Evolutionary conservation across 1,284 basidiomycete species (phyloP).

Genomic region (Leccinum cinnamomeum): DNA sequence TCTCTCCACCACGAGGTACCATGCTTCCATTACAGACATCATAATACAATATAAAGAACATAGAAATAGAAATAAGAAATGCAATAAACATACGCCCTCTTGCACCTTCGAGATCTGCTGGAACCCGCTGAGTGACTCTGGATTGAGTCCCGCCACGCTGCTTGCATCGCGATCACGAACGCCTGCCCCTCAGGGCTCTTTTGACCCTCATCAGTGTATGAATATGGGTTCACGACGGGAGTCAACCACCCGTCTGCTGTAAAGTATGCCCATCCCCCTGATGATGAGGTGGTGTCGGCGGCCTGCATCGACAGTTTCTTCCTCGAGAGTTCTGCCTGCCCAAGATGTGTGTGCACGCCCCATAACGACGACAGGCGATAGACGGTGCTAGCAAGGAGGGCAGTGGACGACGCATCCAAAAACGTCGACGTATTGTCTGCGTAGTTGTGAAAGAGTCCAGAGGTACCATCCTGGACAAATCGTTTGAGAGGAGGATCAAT

Average conservation of each 20-base stretch:
- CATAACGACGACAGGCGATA: conserved; percentile 64
- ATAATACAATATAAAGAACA: not conserved
- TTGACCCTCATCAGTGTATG: conserved; percentile 48
- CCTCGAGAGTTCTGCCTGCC: conserved; percentile 58
- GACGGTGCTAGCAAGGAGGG: conserved; percentile 76
- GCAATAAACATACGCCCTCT: not conserved
- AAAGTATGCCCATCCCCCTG: conserved; percentile 37
- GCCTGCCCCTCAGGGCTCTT: conserved; percentile 62
- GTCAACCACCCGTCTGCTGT: conserved; percentile 58
- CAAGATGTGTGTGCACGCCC: conserved; percentile 49
- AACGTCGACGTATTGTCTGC: conserved; percentile 62
- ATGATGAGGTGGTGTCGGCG: not conserved
- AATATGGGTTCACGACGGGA: conserved; percentile 71
- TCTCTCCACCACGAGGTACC: too few species aligned
- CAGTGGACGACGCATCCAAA: conserved; percentile 72
- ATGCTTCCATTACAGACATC: too few species aligned
- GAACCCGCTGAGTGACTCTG: not conserved
- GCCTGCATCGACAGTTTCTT: conserved; percentile 44
- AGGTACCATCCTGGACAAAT: conserved; percentile 14
- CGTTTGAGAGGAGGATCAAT: not conserved
- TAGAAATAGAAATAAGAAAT: not conserved
- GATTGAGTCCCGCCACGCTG: conserved; percentile 61
- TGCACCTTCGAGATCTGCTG: not conserved
- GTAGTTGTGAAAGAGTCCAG: conserved; percentile 76
- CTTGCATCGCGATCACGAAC: conserved; percentile 72